Evolutionary conservation across 331 rosid genomes (phyloP).

Genomic region (Erythrophleum ivorense): DNA sequence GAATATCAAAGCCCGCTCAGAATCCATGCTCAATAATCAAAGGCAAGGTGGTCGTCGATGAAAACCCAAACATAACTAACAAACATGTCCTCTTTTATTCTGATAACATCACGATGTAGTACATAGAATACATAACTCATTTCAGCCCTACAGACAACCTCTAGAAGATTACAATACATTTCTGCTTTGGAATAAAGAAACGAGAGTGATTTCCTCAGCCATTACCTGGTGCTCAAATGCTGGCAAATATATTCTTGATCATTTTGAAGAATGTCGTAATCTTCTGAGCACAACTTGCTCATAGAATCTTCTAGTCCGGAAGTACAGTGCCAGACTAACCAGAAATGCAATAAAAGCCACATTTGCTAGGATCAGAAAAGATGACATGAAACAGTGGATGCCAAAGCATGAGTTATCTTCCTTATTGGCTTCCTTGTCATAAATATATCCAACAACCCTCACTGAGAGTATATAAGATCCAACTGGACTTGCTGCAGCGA

Average conservation of each 20-base stretch:
- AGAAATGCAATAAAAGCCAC: constrained; percentile 68
- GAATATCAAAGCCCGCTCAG: neutral
- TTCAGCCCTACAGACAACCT: constrained; percentile 21
- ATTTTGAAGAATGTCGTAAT: constrained; percentile 43
- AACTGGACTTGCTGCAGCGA: constrained; percentile 79
- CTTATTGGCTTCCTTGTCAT: constrained; percentile 61
- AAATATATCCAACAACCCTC: constrained; percentile 78
- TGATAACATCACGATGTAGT: neutral
- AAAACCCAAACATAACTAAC: constrained; percentile 18
- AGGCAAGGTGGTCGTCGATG: constrained; percentile 2
- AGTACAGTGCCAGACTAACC: constrained; percentile 62
- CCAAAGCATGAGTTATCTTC: constrained; percentile 65
- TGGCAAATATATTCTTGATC: constrained; percentile 12
- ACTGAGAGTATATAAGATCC: constrained; percentile 95
- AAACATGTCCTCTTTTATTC: constrained; percentile 12
- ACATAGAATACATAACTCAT: constrained; percentile 15
- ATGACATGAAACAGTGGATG: constrained; percentile 69
- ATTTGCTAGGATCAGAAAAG: constrained; percentile 78
- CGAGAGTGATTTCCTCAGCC: constrained; percentile 33
- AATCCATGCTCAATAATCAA: constrained; percentile 19
- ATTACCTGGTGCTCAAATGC: constrained; percentile 40
- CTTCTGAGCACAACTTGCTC: constrained; percentile 55
- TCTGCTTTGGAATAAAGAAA: constrained; percentile 27
- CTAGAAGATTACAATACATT: constrained; percentile 6
- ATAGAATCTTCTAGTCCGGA: constrained; percentile 76